Percentiles rank a stretch among this genome's conserved stretches.
phyloP scores from a whole-genome alignment of 352 stramenopile genomes.

The Phytophthora idaei region DNA sequence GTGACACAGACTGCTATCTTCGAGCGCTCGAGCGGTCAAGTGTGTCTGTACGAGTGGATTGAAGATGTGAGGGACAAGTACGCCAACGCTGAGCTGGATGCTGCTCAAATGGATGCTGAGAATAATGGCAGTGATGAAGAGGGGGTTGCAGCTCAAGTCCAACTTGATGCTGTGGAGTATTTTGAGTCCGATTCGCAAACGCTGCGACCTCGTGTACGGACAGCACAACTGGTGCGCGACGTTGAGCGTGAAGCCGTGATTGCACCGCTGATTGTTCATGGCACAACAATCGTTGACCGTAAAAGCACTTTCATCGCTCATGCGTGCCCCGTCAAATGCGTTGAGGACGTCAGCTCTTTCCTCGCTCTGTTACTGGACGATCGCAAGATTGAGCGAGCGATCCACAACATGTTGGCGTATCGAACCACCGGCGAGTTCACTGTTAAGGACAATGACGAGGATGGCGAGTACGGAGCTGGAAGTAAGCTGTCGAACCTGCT shows the following conservation, averaged over 20 bases:
- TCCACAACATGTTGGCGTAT: slow-evolving; percentile 91
- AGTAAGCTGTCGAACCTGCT: slow-evolving; percentile 85
- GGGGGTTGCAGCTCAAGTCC: slow-evolving; percentile 6
- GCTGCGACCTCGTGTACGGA: slow-evolving; percentile 66
- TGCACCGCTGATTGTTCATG: slow-evolving; percentile 73
- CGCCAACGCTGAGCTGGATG: slow-evolving; percentile 46
- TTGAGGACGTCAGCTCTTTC: slow-evolving; percentile 83
- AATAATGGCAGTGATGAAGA: slow-evolving; percentile 21
- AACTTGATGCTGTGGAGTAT: slow-evolving; percentile 32
- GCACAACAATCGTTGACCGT: slow-evolving; percentile 68
- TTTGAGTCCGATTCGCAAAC: slow-evolving; percentile 67
- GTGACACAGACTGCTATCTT: slow-evolving; percentile 56
- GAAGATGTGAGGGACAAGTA: slow-evolving; percentile 82
- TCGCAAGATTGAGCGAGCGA: slow-evolving; percentile 81
- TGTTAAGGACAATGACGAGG: slow-evolving; percentile 89
- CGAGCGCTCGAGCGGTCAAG: slow-evolving; percentile 71
- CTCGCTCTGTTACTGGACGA: slow-evolving; percentile 80
- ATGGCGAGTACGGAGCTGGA: slow-evolving; percentile 82
- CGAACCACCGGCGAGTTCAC: slow-evolving; percentile 73
- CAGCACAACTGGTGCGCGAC: slow-evolving; percentile 62
- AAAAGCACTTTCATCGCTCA: slow-evolving; percentile 88
- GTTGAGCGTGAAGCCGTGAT: slow-evolving; percentile 55
- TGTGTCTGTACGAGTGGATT: slow-evolving; percentile 90
- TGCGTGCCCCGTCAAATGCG: slow-evolving; percentile 59
- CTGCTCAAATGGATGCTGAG: slow-evolving; percentile 17